phyloP scores from a whole-genome alignment of 2,329 filamentous ascomycete genomes.

The Fusarium oligoseptatum region DNA sequence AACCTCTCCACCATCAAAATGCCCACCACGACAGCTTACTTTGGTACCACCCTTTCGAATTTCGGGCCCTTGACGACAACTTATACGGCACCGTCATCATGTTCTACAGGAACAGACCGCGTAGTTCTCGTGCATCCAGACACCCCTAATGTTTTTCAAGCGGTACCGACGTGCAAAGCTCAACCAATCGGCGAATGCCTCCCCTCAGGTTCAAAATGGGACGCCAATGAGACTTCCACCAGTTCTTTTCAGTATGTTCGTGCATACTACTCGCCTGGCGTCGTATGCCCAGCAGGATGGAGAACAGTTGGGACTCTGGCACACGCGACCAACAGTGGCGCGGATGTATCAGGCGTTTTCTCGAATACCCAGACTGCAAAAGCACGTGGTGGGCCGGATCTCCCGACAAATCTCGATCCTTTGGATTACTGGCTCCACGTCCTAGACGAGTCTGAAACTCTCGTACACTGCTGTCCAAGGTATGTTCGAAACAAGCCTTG shows the following conservation, averaged over 20 bases:
- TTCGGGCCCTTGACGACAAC: conserved; percentile 3
- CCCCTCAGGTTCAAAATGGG: not conserved
- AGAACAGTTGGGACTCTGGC: not conserved
- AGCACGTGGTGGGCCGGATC: not conserved
- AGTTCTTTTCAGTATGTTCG: not conserved
- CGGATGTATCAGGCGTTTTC: not conserved
- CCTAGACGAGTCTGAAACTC: not conserved
- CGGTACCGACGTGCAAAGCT: not conserved
- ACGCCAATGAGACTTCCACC: not conserved
- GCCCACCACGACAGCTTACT: conserved; percentile 2
- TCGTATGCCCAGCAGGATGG: not conserved
- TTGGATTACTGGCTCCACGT: not conserved
- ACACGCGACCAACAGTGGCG: not conserved
- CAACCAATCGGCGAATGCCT: not conserved
- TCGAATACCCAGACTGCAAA: not conserved
- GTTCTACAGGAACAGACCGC: not conserved
- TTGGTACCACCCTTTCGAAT: not conserved
- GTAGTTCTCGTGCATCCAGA: not conserved
- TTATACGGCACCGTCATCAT: conserved; percentile 5
- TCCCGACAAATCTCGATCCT: not conserved
- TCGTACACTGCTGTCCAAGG: not conserved
- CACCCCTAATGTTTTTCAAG: not conserved
- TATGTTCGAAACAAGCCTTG: not conserved
- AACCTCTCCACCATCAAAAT: not conserved
- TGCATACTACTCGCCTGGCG: not conserved